phyloP scores from a whole-genome alignment of 2,329 filamentous ascomycete species.

The Stagonosporopsis vannaccii region DNA sequence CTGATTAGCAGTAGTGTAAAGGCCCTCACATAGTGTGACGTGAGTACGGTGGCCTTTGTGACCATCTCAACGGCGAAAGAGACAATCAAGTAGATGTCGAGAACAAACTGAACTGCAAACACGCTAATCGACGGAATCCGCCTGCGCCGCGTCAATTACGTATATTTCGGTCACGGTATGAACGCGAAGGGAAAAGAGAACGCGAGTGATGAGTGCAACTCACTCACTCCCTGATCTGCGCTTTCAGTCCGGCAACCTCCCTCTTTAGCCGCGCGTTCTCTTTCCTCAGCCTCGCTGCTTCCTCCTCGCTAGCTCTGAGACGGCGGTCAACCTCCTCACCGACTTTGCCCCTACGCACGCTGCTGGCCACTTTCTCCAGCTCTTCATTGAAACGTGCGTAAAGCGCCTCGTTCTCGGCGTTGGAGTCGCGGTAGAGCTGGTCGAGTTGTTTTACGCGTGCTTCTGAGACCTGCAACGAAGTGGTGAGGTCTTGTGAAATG shows the following conservation, averaged over 20 bases:
- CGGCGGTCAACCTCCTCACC: slow-evolving; percentile 78
- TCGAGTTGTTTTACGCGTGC: slow-evolving; percentile 82
- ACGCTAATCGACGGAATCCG: slow-evolving; percentile 2
- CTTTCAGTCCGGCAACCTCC: slow-evolving; percentile 74
- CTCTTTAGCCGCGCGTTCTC: slow-evolving; percentile 85
- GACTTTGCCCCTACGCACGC: slow-evolving; percentile 74
- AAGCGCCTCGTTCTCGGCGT: slow-evolving; percentile 89
- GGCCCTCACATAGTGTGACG: not conserved
- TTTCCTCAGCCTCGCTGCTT: slow-evolving; percentile 78
- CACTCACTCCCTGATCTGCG: slow-evolving; percentile 56
- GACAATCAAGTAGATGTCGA: not conserved
- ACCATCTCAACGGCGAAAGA: not conserved
- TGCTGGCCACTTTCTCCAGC: slow-evolving; percentile 78
- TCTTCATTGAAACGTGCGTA: slow-evolving; percentile 95
- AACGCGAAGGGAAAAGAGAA: not conserved
- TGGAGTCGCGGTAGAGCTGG: slow-evolving; percentile 85
- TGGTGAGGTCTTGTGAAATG: slow-evolving; percentile 75
- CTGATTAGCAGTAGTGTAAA: not conserved
- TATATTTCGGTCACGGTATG: no score
- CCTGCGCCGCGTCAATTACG: slow-evolving; percentile 7
- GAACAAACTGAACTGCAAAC: not conserved
- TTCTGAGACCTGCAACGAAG: slow-evolving; percentile 75
- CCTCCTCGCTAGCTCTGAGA: slow-evolving; percentile 77
- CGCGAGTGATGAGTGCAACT: slow-evolving; percentile 4
- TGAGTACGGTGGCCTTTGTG: not conserved